These are phyloP conservation scores for Mycena sp. DNA, from an alignment of 1,284 basidiomycete genomes.

Conservation along the genomic window DNA sequence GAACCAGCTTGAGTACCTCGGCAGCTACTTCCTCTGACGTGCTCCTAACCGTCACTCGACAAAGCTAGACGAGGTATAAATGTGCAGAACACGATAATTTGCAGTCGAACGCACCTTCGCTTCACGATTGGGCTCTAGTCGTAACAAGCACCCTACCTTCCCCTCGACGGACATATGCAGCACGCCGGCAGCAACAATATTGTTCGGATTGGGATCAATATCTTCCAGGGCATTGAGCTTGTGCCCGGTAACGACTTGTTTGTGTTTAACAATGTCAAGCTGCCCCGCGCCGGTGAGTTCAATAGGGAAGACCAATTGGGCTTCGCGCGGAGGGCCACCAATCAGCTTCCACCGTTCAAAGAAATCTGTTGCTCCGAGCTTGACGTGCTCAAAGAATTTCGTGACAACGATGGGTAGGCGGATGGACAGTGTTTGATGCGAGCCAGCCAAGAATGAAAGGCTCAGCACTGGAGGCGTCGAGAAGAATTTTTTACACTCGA, in stretches of 20 bases:
- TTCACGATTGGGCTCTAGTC: conserved; percentile 94
- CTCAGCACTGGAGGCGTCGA: conserved; percentile 83
- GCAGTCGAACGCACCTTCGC: conserved; percentile 76
- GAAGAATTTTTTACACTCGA: conserved; percentile 95
- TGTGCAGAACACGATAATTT: background rate
- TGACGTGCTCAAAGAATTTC: conserved; percentile 95
- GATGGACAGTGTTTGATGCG: conserved; percentile 88
- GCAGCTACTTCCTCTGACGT: conserved; percentile 93
- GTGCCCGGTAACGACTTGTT: conserved; percentile 82
- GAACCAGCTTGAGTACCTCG: conserved; percentile 80
- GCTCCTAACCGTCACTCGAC: conserved; percentile 93
- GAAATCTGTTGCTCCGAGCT: conserved; percentile 86
- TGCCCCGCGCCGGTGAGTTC: conserved; percentile 73
- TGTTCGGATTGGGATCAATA: conserved; percentile 88
- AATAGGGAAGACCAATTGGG: conserved; percentile 90
- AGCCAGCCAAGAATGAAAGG: conserved; percentile 92
- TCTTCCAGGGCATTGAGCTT: conserved; percentile 82
- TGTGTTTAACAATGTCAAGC: conserved; percentile 80
- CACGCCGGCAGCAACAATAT: conserved; percentile 93
- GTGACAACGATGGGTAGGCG: conserved; percentile 89
- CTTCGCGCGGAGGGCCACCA: conserved; percentile 92
- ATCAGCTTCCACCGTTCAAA: conserved; percentile 99
- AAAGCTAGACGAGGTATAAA: conserved; percentile 66
- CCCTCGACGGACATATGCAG: conserved; percentile 89
- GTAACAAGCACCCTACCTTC: conserved; percentile 94